Evolutionary conservation across 495 filamentous ascomycete genomes (phyloP), one percentile per base, ranked within the genome.

Genomic region (Penicillium angulare): DNA sequence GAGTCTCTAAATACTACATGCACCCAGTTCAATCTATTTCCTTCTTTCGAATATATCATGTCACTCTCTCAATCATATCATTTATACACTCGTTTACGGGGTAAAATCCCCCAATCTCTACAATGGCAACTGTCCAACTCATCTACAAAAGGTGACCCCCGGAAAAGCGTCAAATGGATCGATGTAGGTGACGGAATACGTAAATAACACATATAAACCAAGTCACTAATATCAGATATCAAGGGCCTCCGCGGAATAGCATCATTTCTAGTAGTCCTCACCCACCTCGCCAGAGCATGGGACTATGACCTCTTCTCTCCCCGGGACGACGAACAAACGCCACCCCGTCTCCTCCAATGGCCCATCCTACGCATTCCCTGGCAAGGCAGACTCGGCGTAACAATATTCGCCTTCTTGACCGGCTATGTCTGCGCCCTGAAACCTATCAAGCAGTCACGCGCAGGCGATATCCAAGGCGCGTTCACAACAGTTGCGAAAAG

Each of bases 351-450:
- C 24, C 71, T 87, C 29, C 84, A 88, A 64, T 71, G 75, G 52
- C 82, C 83, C 7, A 73, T 84, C 45, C 60, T 87, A 3, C 82
- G 85, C 34, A 78, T 86, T 29, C 75, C 82, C 26, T 78, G 79
- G 65, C 84, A 87, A 65, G 85, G 83, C 42, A 78, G 80, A 32
- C 72, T 86, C 31, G 83, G 85, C 26, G 83, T 88, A 13, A 79
- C 83, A 16, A 81, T 86, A 44, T 88, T 88, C 64, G 75, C 79
- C 42, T 79, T 88, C 53, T 73, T 88, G 22, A 85, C 85, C 3
- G 85, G 84, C 45, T 88, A 86, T 49, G 84, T 88, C 26, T 86
- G 82, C 58, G 81, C 83, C 12, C 60, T 88, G 20, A 86, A 86
- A 61, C 83, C 85, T 3, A 62, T 88, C 31, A 83, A 84, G 44